Percentiles rank a stretch among this genome's conserved stretches.
phyloP scores from a whole-genome alignment of 495 filamentous ascomycete genomes.

The Tuber magnatum region DNA sequence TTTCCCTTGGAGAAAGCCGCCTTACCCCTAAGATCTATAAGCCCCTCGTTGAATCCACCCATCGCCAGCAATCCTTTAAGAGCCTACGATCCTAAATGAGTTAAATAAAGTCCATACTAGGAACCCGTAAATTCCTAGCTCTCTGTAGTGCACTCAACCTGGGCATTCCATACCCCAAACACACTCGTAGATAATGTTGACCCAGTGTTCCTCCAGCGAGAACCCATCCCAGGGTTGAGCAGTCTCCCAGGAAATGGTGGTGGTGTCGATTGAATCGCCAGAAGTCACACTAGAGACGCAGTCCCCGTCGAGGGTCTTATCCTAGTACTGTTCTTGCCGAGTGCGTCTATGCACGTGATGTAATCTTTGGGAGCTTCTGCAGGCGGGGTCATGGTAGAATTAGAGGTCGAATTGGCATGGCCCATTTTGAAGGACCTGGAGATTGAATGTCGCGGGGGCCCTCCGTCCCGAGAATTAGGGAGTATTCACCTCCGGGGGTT shows the following conservation, averaged over 20 bases:
- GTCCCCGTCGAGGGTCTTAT: constrained; percentile 20
- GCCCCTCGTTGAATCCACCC: constrained; percentile 33
- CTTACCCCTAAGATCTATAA: constrained; percentile 29
- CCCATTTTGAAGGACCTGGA: constrained; percentile 35
- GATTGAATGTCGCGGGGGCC: constrained; percentile 28
- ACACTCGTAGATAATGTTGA: constrained; percentile 30
- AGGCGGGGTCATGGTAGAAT: constrained; percentile 7
- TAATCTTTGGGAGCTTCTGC: constrained; percentile 7
- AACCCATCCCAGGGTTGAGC: constrained; percentile 7
- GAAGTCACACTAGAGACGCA: constrained; percentile 7
- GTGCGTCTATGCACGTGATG: constrained; percentile 16
- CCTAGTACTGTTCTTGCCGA: constrained; percentile 29
- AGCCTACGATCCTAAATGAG: constrained; percentile 25
- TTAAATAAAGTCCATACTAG: constrained; percentile 33
- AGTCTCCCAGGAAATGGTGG: constrained; percentile 10
- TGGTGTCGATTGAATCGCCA: constrained; percentile 4
- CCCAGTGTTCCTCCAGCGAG: constrained; percentile 10
- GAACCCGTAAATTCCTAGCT: constrained; percentile 19
- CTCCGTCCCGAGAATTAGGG: constrained; percentile 34
- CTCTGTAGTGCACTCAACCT: constrained; percentile 31
- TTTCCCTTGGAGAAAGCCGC: constrained; percentile 25
- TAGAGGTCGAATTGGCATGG: neutral
- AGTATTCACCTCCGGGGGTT: too few species aligned
- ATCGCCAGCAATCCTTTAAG: constrained; percentile 29
- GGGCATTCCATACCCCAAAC: constrained; percentile 35